Evolutionary conservation across 2,329 filamentous ascomycete genomes (phyloP), one percentile per base, ranked within the genome.

Genomic region (Pyrenochaeta sp.): DNA sequence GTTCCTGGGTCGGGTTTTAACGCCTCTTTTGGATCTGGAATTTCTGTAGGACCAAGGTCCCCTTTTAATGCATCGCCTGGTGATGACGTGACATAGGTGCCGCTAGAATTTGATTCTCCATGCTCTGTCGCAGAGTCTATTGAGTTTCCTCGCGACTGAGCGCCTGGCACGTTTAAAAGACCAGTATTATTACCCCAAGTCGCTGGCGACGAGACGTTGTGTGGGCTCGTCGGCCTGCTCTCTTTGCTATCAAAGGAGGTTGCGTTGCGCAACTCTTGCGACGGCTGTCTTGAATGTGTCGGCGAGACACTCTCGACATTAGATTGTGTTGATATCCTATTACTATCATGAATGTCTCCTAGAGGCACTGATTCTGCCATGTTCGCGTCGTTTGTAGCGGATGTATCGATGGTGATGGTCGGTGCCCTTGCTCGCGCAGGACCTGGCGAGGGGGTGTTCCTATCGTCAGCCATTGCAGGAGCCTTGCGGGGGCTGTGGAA

Each of bases 1-100:
- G 87, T 90, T 6, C 88, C 88, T 1, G 87, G 88, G 69, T 96
- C 91, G 0, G 92, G 90, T 44, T 82, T 86, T 56, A 97, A 78
- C 0, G 91, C 91, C 58, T 88, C 84, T 39, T 85, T 77, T 58
- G 90, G 87, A 39, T 84, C 85, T 65, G 87, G 83, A 32, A 91
- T 82, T 52, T 82, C 77, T 58, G 80, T 75, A 15, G 77, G 73
- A n/a, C 74, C 66, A 61, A 77, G 67, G 45, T 73, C 73, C 47
- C 79, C 77, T 49, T 76, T 72, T 14, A 76, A 68, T 1, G 77
- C 68, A 29, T 75, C 76, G 18, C 80, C 80, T 30, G 77, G 73
- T 29, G 81, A 32, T 66, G 74, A 69, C 55, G 75, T 58, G 12
- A 87, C 82, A 40, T 87, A 84, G 1, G 87, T 87, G 48, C 87